Conservation (phyloP, 139 green algal genomes). For the Haematococcus sp. region DNA sequence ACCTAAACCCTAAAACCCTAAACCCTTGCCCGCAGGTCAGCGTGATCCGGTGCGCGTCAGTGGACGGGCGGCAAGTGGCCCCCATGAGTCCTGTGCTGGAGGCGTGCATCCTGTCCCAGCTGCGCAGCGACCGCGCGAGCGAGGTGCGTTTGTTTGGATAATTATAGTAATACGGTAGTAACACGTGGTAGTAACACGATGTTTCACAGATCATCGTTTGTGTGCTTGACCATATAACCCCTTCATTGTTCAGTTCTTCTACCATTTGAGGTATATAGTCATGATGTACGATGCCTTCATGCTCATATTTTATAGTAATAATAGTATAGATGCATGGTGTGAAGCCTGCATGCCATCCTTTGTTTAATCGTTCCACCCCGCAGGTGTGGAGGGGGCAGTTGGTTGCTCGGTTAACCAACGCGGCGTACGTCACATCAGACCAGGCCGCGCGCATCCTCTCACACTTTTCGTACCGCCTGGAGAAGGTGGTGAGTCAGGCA, state of each 20-base stretch:
- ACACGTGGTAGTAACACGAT: no score
- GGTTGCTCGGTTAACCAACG: neutral
- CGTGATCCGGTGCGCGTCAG: neutral
- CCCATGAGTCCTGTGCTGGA: constrained; percentile 7
- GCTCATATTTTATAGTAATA: no score
- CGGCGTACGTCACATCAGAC: neutral
- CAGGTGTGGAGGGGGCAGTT: neutral
- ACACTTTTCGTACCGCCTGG: neutral
- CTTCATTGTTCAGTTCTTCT: no score
- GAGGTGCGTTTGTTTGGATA: neutral
- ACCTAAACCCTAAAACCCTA: no score
- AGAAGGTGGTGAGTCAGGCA: neutral
- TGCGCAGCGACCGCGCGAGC: neutral
- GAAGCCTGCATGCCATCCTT: no score
- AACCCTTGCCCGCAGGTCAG: neutral
- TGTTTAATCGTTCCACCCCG: no score
- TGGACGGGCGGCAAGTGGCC: neutral
- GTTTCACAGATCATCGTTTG: no score
- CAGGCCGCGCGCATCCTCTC: neutral
- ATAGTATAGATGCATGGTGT: no score
- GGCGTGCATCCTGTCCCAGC: neutral
- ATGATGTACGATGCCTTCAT: no score
- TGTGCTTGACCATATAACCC: no score
- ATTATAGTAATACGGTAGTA: neutral
- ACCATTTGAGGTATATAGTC: no score